Percentiles rank a stretch among this genome's conserved stretches.
Conservation (phyloP, 352 stramenopile genomes). For the Phytophthora pluvialis region DNA sequence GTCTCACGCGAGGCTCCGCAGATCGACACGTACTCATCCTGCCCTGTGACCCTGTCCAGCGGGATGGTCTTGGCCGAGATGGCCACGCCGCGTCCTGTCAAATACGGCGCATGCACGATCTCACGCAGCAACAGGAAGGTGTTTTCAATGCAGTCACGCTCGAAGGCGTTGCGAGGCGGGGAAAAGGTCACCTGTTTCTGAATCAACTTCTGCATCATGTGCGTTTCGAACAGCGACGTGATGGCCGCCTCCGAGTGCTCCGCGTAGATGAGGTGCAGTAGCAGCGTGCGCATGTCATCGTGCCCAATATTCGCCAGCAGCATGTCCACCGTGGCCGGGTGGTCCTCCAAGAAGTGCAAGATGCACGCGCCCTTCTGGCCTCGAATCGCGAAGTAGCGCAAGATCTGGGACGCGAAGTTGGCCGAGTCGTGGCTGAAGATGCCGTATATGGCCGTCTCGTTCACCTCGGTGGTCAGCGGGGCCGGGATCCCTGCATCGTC, state of each 20-base stretch:
- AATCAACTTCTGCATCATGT: slow-evolving; percentile 81
- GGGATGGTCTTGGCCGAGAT: slow-evolving; percentile 90
- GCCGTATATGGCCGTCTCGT: slow-evolving; percentile 55
- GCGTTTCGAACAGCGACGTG: slow-evolving; percentile 68
- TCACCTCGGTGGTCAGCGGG: slow-evolving; percentile 44
- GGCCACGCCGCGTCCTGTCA: slow-evolving; percentile 78
- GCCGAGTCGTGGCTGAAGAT: slow-evolving; percentile 82
- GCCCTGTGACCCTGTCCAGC: slow-evolving; percentile 83
- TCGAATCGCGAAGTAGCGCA: slow-evolving; percentile 83
- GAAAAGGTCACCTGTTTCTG: slow-evolving; percentile 78
- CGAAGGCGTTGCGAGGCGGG: slow-evolving; percentile 72
- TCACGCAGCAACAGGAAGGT: slow-evolving; percentile 80
- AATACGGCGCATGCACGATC: slow-evolving; percentile 84
- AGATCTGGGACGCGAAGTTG: slow-evolving; percentile 81
- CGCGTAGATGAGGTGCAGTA: slow-evolving; percentile 85
- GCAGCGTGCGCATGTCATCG: slow-evolving; percentile 78
- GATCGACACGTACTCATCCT: slow-evolving; percentile 90
- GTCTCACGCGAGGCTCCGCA: slow-evolving; percentile 84
- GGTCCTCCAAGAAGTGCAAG: slow-evolving; percentile 66
- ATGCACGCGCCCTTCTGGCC: slow-evolving; percentile 83
- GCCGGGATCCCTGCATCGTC: slow-evolving; percentile 46
- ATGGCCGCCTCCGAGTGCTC: slow-evolving; percentile 85
- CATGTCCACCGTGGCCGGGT: slow-evolving; percentile 68
- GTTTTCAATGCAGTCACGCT: slow-evolving; percentile 84
- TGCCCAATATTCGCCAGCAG: slow-evolving; percentile 82